Base-by-base conservation (phyloP, 2,329 filamentous ascomycete species). In the Trichothecium roseum region DNA sequence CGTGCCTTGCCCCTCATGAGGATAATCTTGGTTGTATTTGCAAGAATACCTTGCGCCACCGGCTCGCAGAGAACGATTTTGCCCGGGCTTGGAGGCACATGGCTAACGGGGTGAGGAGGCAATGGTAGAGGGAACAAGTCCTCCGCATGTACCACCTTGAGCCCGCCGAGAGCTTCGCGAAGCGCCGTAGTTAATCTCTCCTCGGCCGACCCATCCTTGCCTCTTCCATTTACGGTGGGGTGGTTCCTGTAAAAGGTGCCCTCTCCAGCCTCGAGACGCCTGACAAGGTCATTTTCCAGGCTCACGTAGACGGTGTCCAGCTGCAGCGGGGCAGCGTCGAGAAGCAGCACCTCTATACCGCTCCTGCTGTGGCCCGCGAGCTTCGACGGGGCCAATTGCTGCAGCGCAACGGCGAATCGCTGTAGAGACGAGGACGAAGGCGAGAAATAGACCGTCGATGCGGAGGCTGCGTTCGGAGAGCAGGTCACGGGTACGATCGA, bases 1-100 rank as follows among this genome's bases (percentile, higher is more conserved):
- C 68, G 73, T 4, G 20, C 10, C 20, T 24, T 24, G 20, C 76
- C 73, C 18, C 73, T 72, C 32, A 84, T 78, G 16, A 96, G 68
- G 17, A 98, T 78, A 38, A 98, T 85, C 49, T 83, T 87, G 13
- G 88, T 98, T 10, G 66, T 72, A 1, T 84, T 70, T 8, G 79
- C 71, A 32, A 98, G 55, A 5, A 91, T 57, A 8, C 91, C 91
- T 57, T 98, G 91, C 5, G 84, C 78, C 13, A 96, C 87, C 8
- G 91, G 91, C 55, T 98, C 91, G 54, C 88, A 96, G n/a, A 93
- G 76, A 32, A 84, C 78, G 41, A 96, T 84, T 59, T 82, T 87
- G 29, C 85, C 91, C 0, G 88, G 86, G 29, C 85, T 84, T 12
- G 86, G 75, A 17, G 84, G 78, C 14, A 84, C 75, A 57, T 94